Evolutionary conservation across 768 basidiomycete genomes (phyloP), one percentile per base, ranked within the genome.

Genomic region (Mycena floridula): DNA sequence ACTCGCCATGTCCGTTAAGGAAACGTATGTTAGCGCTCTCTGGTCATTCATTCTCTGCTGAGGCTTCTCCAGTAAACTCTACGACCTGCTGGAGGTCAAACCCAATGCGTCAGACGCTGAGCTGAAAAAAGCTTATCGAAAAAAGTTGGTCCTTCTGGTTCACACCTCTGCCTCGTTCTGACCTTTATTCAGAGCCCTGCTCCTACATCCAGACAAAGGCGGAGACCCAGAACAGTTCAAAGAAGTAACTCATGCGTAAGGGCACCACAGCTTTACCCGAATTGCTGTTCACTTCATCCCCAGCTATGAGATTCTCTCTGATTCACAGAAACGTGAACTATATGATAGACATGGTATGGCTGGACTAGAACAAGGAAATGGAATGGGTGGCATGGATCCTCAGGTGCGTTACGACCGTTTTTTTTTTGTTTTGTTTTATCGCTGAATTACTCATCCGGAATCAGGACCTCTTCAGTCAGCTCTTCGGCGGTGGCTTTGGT

Each of bases 201-300:
- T 85, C 46, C 66, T 91, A 52, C 90, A 93, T 61, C 90, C 90
- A 18, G 90, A 93, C 76, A 94, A 94, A 67, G 92, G 93, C 38
- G 93, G 93, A 46, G 94, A 96, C 56, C 92, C 92, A 21, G 95
- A 98, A 64, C 65, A 88, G 43, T 98, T 98, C 83, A 97, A 98
- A 61, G 91, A 97, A 61, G 87, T 98, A 27, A 94, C 90, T 8
- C 90, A 92, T 70, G 90, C 90, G 86, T 92, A 73, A 50, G 89
- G 76, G n/a, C 20, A 46, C 46, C 46, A n/a, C n/a, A n/a, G n/a
- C n/a, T n/a, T n/a, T n/a, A n/a, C n/a, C n/a, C n/a, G n/a, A n/a
- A n/a, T n/a, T n/a, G n/a, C n/a, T n/a, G n/a, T n/a, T n/a, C n/a
- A n/a, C n/a, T 3, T 48, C 40, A 25, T 39, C 41, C 37, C 2